Conservation (phyloP, 2,329 filamentous ascomycete genomes). For the Phialophora tarda region DNA sequence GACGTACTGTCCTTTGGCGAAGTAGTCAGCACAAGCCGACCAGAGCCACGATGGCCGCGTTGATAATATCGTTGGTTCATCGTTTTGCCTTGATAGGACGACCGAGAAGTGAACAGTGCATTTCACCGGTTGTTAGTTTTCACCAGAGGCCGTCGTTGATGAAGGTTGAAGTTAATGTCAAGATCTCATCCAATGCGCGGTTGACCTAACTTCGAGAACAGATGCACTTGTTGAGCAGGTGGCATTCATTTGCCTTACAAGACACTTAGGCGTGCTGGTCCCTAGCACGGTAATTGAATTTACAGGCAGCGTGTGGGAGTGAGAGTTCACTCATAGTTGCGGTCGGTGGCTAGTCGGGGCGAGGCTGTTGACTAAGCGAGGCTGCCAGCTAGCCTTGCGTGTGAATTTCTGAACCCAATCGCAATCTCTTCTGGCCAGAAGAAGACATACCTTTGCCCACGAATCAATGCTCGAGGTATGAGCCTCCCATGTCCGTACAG, state of each 20-base stretch:
- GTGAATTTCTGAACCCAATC: neutral
- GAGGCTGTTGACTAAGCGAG: neutral
- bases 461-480: constrained; percentile 26
- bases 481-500: constrained; percentile 31
- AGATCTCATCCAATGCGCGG: neutral
- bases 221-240: too few relatives aligned
- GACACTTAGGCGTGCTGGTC: neutral
- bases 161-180: neutral
- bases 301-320: neutral
- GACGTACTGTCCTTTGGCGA: neutral
- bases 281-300: neutral
- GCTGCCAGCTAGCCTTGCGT: neutral
- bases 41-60: neutral
- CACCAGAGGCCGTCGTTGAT: neutral
- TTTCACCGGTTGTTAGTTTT: neutral
- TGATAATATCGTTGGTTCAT: neutral
- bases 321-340: neutral
- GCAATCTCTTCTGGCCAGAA: neutral
- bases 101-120: too few relatives aligned
- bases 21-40: neutral
- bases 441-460: neutral
- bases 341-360: too few relatives aligned
- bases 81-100: neutral
- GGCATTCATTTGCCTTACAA: neutral
- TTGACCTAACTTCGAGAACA: neutral